These are phyloP conservation scores for Pseudogymnoascus sp. DNA, from an alignment of 2,329 filamentous ascomycete genomes.

Conservation along the genomic window DNA sequence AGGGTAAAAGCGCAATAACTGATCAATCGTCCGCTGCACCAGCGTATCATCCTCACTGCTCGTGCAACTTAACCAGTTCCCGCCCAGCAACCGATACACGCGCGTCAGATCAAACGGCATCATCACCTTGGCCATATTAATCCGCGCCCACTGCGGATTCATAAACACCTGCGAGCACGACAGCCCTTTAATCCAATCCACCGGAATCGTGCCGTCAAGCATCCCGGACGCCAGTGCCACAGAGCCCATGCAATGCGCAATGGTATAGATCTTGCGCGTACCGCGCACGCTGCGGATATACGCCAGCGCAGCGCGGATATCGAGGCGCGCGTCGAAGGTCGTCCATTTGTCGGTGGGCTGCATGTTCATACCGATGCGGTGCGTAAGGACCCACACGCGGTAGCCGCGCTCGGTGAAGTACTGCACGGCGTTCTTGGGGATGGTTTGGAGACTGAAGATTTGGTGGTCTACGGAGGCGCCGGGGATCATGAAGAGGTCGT, in stretches of 20 bases:
- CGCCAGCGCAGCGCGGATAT: constrained; percentile 49
- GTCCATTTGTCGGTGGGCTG: constrained; percentile 47
- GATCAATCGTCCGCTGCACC: constrained; percentile 46
- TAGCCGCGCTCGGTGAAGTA: constrained; percentile 56
- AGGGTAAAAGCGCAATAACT: constrained; percentile 51
- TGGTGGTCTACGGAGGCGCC: constrained; percentile 57
- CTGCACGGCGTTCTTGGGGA: constrained; percentile 55
- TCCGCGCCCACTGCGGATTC: constrained; percentile 50
- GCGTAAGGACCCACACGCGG: constrained; percentile 50
- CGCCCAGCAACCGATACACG: constrained; percentile 41
- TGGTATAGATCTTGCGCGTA: constrained; percentile 44
- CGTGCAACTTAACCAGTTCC: constrained; percentile 49
- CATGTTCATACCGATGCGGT: constrained; percentile 49
- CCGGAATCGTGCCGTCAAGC: constrained; percentile 53
- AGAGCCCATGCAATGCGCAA: constrained; percentile 58
- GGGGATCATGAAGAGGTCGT: constrained; percentile 54
- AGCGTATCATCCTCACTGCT: constrained; percentile 40
- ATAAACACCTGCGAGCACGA: constrained; percentile 57
- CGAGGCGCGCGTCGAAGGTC: constrained; percentile 52
- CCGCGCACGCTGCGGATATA: constrained; percentile 38
- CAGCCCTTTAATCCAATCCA: constrained; percentile 50
- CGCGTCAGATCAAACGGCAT: constrained; percentile 37
- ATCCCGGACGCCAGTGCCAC: constrained; percentile 53
- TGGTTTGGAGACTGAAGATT: constrained; percentile 56
- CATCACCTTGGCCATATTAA: constrained; percentile 51